Conservation (phyloP, 176 grass and related monocot genomes). For the Secale cereale region DNA sequence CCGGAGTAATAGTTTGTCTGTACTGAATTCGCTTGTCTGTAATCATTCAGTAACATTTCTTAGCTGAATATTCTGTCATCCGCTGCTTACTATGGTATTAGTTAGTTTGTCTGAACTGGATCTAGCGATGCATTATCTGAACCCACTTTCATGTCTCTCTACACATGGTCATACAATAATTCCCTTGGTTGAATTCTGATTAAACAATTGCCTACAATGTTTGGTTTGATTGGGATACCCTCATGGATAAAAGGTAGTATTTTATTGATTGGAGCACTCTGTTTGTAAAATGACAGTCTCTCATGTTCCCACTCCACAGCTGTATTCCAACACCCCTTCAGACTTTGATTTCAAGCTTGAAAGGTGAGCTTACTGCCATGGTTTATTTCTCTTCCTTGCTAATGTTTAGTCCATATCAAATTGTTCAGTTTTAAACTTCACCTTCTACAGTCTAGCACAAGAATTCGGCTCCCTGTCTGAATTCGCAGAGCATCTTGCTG, state of each 20-base stretch:
- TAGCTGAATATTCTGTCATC: too few species aligned
- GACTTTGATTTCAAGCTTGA: slow-evolving; percentile 98
- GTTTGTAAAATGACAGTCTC: not conserved
- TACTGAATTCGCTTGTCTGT: too few species aligned
- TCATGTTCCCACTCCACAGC: slow-evolving; percentile 32
- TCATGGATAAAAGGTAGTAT: too few species aligned
- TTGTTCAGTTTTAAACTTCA: not conserved
- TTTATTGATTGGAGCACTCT: not conserved
- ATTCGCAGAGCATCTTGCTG: slow-evolving; percentile 71
- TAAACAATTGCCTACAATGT: not conserved
- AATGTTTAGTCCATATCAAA: not conserved
- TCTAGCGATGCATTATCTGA: not conserved
- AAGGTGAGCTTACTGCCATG: slow-evolving; percentile 35
- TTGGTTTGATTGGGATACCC: not conserved
- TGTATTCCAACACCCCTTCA: slow-evolving; percentile 91
- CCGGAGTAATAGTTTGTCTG: too few species aligned
- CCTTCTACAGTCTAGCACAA: slow-evolving; percentile 69
- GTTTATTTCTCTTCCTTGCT: not conserved
- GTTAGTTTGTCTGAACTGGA: too few species aligned
- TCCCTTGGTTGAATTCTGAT: not conserved
- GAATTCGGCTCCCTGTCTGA: slow-evolving; percentile 62
- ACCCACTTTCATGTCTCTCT: not conserved
- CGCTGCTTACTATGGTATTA: too few species aligned
- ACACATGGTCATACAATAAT: not conserved
- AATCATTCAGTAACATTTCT: too few species aligned